Base-by-base conservation (phyloP, 2,329 filamentous ascomycete species). In the Calonectria multiphialidica region DNA sequence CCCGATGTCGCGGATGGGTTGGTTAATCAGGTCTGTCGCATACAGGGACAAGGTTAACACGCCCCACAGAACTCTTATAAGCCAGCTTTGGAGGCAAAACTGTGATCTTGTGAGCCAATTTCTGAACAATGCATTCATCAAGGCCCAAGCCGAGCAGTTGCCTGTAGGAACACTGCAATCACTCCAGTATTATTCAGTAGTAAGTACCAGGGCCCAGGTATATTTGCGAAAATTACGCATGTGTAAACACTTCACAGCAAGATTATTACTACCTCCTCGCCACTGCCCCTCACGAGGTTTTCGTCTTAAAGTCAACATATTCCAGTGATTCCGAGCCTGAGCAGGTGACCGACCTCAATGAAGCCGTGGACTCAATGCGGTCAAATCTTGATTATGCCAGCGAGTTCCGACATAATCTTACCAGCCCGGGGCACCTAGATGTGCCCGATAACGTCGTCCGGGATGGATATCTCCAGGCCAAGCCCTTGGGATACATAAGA, bases 1-100 rank as follows among this genome's bases (percentile, higher is more conserved):
- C 49, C 49, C 10, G 28, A 53, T 33, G 49, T 53, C 2, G 30
- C 49, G 7, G 16, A 8, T n/a, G 49, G 49, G 49, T 53, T 3
- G n/a, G 4, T n/a, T 9, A 1, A 21, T 12, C 2, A 30, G 33
- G 1, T 6, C 3, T 1, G 13, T 8, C 7, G 5, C 9, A 30
- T 33, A 4, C 9, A n/a, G 3, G 8, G 28, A 9, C 9, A 9
- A 21, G 6, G 7, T 10, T 53, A 5, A 53, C 8, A 5, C 16
- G 10, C 3, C 1, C 1, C 9, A 1, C 28, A 53, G 49, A 53
- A n/a, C 49, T 53, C 49, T 53, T 23, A 53, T 53, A 9, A 25
- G 13, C 16, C 25, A 53, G n/a, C 12, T 53, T 10, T 53, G 49
- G 49, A 33, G n/a, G 28, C 16, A n/a, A 33, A 53, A 53, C 9